These are phyloP conservation scores for Aegle marmelos DNA, from an alignment of 345 rosid genomes.

Conservation along the genomic window DNA sequence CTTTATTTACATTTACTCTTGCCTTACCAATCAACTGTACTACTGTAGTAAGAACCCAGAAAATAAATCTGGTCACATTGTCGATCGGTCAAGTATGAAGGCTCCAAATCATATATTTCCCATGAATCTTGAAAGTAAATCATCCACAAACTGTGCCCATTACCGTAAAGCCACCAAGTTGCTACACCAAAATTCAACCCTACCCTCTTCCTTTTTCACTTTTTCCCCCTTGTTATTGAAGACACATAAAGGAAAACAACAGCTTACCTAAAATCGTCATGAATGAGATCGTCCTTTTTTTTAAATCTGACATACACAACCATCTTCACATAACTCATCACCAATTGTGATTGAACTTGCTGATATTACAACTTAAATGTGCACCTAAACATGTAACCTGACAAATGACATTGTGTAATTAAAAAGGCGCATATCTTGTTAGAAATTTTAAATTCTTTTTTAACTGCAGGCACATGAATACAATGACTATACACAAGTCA, in stretches of 20 bases:
- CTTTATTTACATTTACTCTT: conserved; percentile 1
- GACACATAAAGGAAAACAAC: conserved; percentile 14
- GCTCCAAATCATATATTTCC: conserved; percentile 1
- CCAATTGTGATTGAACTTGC: not conserved
- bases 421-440: conserved; percentile 20
- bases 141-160: conserved; percentile 3
- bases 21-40: not conserved
- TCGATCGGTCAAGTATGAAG: not conserved
- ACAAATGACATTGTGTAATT: not conserved
- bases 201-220: not conserved
- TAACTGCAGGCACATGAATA: conserved; percentile 48
- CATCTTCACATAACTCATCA: not conserved
- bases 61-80: conserved; percentile 10
- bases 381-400: conserved; percentile 19
- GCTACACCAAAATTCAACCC: conserved; percentile 14
- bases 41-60: not conserved
- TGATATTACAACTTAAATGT: not conserved
- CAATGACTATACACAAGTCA: conserved; percentile 23
- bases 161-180: conserved; percentile 15
- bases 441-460: conserved; percentile 30
- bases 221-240: conserved; percentile 18
- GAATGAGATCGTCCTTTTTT: not conserved
- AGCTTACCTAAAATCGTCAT: not conserved
- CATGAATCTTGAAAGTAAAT: conserved; percentile 9
- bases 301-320: not conserved